A percentile compares a stretch with the other conserved stretches of the same genome.
Evolutionary conservation across 306 rosid species (phyloP).

Genomic region (Mucuna pruriens): DNA sequence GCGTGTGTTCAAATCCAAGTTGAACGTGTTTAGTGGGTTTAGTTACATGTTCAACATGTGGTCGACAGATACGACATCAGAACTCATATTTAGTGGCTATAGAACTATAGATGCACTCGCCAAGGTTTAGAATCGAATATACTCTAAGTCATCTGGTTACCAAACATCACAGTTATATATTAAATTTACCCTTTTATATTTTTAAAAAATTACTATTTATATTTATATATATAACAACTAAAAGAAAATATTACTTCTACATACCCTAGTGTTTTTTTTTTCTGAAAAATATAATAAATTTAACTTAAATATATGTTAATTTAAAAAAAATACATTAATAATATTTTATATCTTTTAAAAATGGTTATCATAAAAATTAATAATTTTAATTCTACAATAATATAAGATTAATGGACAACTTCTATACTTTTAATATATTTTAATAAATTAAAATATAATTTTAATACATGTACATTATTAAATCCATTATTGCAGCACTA

Average conservation of each 20-base stretch:
- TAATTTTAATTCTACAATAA: not conserved
- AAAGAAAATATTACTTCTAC: not conserved
- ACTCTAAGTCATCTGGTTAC: not conserved
- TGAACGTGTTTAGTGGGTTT: not conserved
- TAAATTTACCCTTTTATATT: not conserved
- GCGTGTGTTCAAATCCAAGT: not conserved
- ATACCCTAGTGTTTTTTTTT: not conserved
- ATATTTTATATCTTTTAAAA: not conserved
- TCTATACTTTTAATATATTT: too few species aligned
- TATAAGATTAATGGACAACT: too few species aligned
- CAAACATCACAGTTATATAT: not conserved
- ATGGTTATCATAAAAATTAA: not conserved
- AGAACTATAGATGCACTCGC: not conserved
- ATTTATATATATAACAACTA: not conserved
- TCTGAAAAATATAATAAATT: not conserved
- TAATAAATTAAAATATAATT: not conserved
- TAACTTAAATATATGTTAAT: too few species aligned
- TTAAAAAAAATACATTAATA: too few species aligned
- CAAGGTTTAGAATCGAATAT: not conserved
- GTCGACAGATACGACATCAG: not conserved
- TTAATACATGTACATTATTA: not conserved
- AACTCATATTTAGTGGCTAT: not conserved
- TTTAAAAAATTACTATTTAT: not conserved
- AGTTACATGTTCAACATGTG: slow-evolving; percentile 14
- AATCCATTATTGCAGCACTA: not conserved